Conservation (phyloP, 2,329 filamentous ascomycete species). For the Verticillium zaregamsianum region DNA sequence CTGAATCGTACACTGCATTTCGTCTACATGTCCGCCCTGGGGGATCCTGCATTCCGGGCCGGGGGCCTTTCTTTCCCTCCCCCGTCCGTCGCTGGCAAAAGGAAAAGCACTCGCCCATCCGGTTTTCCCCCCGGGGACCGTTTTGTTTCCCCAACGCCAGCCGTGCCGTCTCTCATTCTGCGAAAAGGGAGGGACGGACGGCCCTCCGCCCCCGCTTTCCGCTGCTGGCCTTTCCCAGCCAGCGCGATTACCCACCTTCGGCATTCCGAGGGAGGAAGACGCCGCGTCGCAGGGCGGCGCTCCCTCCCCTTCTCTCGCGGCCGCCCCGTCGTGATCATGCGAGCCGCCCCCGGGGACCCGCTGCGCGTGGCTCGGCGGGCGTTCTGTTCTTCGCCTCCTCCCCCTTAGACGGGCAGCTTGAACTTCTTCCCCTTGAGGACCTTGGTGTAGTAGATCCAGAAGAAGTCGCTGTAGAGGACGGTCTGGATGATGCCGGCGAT, state of each 20-base stretch:
- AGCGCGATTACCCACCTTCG: too few species aligned
- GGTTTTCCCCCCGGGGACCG: not conserved
- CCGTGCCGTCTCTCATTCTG: not conserved
- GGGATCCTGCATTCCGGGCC: not conserved
- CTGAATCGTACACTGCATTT: not conserved
- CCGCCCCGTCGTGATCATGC: too few species aligned
- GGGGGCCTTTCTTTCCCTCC: not conserved
- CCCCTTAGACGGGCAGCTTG: conserved; percentile 69
- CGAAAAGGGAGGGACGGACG: not conserved
- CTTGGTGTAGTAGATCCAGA: conserved; percentile 99
- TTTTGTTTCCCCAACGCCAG: not conserved
- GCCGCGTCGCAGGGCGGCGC: too few species aligned
- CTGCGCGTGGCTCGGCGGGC: too few species aligned
- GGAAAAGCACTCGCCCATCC: not conserved
- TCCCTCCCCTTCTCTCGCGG: too few species aligned
- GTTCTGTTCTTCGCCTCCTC: too few species aligned
- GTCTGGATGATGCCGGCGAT: conserved; percentile 90
- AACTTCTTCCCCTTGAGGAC: conserved; percentile 86
- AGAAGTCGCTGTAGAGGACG: conserved; percentile 95
- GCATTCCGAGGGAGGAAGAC: too few species aligned
- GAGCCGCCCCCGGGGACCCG: too few species aligned
- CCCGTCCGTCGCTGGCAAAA: not conserved
- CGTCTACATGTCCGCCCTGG: not conserved
- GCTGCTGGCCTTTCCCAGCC: too few species aligned
- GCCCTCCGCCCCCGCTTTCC: too few species aligned